These are phyloP conservation scores for Rhizopogon roseolus DNA, from an alignment of 768 basidiomycete species.

Conservation along the genomic window DNA sequence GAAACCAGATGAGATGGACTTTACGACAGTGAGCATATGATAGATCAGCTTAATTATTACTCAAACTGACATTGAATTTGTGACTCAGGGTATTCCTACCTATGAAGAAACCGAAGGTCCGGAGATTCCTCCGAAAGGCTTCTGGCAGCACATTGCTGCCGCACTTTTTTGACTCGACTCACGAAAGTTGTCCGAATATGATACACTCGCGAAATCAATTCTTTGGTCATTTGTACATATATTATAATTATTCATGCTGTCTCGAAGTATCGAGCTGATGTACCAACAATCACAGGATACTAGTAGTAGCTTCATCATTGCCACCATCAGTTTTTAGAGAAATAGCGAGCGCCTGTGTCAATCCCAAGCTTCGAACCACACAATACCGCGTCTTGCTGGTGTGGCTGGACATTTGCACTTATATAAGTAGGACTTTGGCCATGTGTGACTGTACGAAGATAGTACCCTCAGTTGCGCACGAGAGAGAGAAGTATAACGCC, in stretches of 20 bases:
- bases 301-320: too few relatives aligned
- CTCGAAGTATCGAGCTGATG: neutral
- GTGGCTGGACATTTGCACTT: too few relatives aligned
- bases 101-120: conserved; percentile 63
- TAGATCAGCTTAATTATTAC: neutral
- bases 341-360: too few relatives aligned
- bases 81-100: conserved; percentile 55
- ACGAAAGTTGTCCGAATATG: neutral
- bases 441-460: too few relatives aligned
- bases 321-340: too few relatives aligned
- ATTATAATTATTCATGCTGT: too few relatives aligned
- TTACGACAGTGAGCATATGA: conserved; percentile 45
- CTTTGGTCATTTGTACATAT: neutral
- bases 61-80: neutral
- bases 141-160: conserved; percentile 45
- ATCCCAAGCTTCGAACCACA: too few relatives aligned
- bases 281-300: neutral
- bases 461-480: too few relatives aligned
- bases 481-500: too few relatives aligned
- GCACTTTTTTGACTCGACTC: conserved; percentile 40
- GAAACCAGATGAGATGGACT: conserved; percentile 65
- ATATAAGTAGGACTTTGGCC: too few relatives aligned
- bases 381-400: too few relatives aligned
- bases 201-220: neutral
- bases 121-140: conserved; percentile 42